A percentile compares a stretch with the other conserved stretches of the same genome.
Conservation (phyloP, 805 yeast species). For the Kregervanrija delftensis region DNA sequence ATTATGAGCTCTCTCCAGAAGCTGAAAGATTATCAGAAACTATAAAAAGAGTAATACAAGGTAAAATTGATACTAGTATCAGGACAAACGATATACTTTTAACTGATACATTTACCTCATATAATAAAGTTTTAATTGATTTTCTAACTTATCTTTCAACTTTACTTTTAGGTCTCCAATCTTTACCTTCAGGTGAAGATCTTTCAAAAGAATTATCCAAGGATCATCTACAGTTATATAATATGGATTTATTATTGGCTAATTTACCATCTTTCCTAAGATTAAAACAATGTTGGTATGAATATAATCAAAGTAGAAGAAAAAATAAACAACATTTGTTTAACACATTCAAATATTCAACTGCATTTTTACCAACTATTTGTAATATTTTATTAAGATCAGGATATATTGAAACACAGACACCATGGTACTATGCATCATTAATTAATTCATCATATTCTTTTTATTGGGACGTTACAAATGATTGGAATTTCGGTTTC, state of each 20-base stretch:
- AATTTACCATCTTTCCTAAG: conserved; percentile 67
- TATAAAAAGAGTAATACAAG: conserved; percentile 45
- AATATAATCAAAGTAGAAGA: conserved; percentile 43
- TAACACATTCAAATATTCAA: conserved; percentile 70
- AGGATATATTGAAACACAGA: conserved; percentile 22
- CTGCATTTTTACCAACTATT: conserved; percentile 51
- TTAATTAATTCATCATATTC: conserved; percentile 69
- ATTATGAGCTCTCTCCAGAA: conserved; percentile 18
- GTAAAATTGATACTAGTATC: conserved; percentile 51
- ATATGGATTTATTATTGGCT: conserved; percentile 25
- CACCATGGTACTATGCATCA: conserved; percentile 38
- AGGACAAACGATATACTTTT: conserved; percentile 76
- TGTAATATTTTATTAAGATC: conserved; percentile 23
- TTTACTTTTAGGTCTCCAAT: conserved; percentile 28
- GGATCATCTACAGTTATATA: conserved; percentile 22
- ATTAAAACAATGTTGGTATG: conserved; percentile 73
- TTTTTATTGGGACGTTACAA: conserved; percentile 80
- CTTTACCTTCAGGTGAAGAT: conserved; percentile 23
- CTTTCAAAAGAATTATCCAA: conserved; percentile 22
- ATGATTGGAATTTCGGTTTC: conserved; percentile 79
- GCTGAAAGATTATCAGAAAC: conserved; percentile 44
- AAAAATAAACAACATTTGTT: conserved; percentile 48
- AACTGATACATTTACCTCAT: conserved; percentile 82
- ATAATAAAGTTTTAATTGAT: conserved; percentile 71
- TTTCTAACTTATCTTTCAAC: conserved; percentile 50